phyloP scores from a whole-genome alignment of 2,329 filamentous ascomycete genomes.

The Cladobotryum protrusum region DNA sequence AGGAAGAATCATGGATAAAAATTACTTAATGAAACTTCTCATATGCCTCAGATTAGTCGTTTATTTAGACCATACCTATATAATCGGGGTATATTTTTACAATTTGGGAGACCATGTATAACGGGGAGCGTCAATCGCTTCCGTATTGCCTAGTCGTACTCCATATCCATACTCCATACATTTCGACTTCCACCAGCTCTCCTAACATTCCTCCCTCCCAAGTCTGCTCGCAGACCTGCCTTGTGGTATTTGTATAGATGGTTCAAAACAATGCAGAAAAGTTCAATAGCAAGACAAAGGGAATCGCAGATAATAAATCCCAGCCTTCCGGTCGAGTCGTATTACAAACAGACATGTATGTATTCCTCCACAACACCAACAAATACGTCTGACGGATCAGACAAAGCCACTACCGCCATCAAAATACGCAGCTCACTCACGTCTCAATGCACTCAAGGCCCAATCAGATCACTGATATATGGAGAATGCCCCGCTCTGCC shows the following conservation, averaged over 20 bases:
- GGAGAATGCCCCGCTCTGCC: conserved; percentile 19
- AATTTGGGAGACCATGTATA: conserved; percentile 31
- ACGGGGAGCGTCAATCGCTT: conserved; percentile 19
- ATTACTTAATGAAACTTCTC: not conserved
- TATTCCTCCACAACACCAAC: not conserved
- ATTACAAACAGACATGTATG: not conserved
- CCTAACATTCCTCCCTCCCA: conserved; percentile 10
- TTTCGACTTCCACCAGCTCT: not conserved
- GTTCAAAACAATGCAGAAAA: conserved; percentile 11
- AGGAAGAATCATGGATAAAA: too few species aligned
- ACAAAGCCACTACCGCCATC: not conserved
- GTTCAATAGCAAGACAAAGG: conserved; percentile 24
- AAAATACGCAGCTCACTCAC: not conserved
- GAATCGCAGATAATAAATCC: conserved; percentile 15
- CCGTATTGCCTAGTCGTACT: conserved; percentile 20
- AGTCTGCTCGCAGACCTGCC: conserved; percentile 28
- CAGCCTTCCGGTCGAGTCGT: conserved; percentile 7
- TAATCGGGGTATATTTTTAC: conserved; percentile 18
- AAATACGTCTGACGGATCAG: not conserved
- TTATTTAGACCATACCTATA: conserved; percentile 12
- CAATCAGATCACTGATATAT: conserved; percentile 11
- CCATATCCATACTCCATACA: conserved; percentile 18
- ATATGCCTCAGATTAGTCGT: conserved; percentile 1
- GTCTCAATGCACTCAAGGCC: conserved; percentile 2
- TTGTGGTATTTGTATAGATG: conserved; percentile 30